These are phyloP conservation scores for Kuraishia cidri DNA, from an alignment of 805 yeast genomes.

Conservation along the genomic window DNA sequence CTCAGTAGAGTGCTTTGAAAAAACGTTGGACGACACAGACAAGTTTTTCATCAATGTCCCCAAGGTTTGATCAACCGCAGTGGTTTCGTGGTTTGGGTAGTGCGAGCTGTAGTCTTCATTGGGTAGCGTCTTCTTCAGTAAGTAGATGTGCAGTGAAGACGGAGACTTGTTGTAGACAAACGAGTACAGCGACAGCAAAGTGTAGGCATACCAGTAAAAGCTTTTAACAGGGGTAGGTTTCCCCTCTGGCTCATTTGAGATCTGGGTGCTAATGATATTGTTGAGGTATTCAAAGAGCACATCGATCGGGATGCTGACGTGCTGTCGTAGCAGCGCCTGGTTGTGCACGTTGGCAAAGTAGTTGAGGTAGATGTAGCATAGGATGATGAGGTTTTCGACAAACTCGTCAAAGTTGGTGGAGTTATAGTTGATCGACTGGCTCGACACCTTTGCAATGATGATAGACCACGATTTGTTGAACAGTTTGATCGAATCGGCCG, in stretches of 20 bases:
- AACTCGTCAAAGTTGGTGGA: constrained; percentile 24
- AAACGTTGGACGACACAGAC: constrained; percentile 14
- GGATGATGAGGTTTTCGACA: constrained; percentile 33
- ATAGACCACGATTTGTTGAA: constrained; percentile 36
- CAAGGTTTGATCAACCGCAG: constrained; percentile 6
- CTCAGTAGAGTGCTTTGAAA: neutral
- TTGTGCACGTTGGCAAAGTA: constrained; percentile 21
- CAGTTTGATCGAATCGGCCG: constrained; percentile 23
- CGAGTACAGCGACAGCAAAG: constrained; percentile 33
- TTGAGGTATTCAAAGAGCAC: constrained; percentile 40
- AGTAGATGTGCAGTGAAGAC: constrained; percentile 23
- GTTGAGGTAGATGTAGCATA: constrained; percentile 31
- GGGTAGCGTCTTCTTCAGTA: constrained; percentile 18
- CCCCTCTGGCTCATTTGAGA: constrained; percentile 18
- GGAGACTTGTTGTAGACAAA: constrained; percentile 28
- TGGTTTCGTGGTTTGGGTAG: neutral
- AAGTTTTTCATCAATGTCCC: constrained; percentile 13
- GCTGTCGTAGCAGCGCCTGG: neutral
- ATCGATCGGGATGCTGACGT: constrained; percentile 26
- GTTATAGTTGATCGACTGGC: constrained; percentile 19
- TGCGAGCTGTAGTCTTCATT: constrained; percentile 7
- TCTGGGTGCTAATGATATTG: constrained; percentile 32
- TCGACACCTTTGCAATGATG: constrained; percentile 17
- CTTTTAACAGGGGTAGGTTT: constrained; percentile 9
- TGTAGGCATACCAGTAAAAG: constrained; percentile 38